These are phyloP conservation scores for Beta corolliflora DNA, from an alignment of 179 eudicot genomes.

Conservation along the genomic window DNA sequence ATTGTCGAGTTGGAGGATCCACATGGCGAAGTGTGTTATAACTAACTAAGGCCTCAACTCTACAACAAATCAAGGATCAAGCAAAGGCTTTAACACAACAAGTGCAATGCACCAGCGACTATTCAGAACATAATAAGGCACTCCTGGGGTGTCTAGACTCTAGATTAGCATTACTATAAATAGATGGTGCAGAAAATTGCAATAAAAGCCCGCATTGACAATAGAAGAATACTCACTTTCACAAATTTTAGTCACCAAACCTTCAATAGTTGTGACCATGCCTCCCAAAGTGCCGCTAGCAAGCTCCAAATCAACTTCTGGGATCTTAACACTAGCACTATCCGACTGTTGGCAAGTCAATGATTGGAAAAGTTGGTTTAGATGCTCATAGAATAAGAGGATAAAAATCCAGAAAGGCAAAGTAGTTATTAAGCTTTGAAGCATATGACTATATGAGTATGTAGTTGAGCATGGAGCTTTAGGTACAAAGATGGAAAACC, in stretches of 20 bases:
- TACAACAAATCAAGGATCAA: neutral
- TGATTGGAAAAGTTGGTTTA: neutral
- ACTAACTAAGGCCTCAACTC: neutral
- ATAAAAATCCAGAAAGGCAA: neutral
- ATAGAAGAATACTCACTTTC: slow-evolving; percentile 64
- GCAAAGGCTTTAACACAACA: neutral
- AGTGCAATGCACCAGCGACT: neutral
- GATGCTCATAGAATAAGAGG: slow-evolving; percentile 1
- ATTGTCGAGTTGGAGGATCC: neutral
- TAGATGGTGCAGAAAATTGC: slow-evolving; percentile 1
- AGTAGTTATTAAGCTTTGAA: neutral
- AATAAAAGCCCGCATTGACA: neutral
- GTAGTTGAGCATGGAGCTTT: neutral
- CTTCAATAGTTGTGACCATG: slow-evolving; percentile 93
- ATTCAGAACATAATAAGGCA: neutral
- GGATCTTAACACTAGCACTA: slow-evolving; percentile 78
- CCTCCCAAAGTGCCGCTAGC: slow-evolving; percentile 96
- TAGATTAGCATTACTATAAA: neutral
- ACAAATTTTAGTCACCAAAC: slow-evolving; percentile 77
- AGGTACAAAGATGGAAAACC: neutral
- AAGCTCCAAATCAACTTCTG: slow-evolving; percentile 91
- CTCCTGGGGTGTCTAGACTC: neutral
- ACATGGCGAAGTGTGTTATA: neutral
- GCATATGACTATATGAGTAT: too few species aligned
- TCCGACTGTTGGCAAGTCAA: slow-evolving; percentile 59